Conservation (phyloP, 1,139 yeast genomes). For the Casaregolazyma lundiana region DNA sequence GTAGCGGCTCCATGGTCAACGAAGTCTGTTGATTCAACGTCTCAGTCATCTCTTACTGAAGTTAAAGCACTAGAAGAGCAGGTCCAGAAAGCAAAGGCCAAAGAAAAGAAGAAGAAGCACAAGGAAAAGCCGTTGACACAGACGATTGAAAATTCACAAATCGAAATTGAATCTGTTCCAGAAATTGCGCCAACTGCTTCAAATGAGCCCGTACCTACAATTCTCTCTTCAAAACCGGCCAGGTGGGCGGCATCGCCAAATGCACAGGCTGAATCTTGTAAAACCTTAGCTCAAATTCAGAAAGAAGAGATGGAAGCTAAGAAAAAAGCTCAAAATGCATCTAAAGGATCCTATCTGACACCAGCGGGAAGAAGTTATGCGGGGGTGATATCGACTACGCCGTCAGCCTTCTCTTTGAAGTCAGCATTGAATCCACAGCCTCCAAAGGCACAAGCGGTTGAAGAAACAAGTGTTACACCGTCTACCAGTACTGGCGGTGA, state of each 20-base stretch:
- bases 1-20: slow-evolving; percentile 45
- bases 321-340: slow-evolving; percentile 26
- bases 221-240: slow-evolving; percentile 24
- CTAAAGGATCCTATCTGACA: slow-evolving; percentile 7
- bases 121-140: too few relatives aligned
- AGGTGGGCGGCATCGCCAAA: slow-evolving; percentile 49
- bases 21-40: slow-evolving; percentile 32
- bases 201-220: background rate
- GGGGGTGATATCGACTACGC: background rate
- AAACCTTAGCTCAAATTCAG: slow-evolving; percentile 47
- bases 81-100: slow-evolving; percentile 7
- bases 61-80: slow-evolving; percentile 63
- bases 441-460: background rate
- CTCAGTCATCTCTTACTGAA: slow-evolving; percentile 51
- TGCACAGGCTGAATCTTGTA: slow-evolving; percentile 30
- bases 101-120: slow-evolving; percentile 33
- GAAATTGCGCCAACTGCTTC: too few relatives aligned
- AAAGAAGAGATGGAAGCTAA: slow-evolving; percentile 39
- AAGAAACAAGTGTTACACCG: background rate
- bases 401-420: background rate
- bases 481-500: background rate
- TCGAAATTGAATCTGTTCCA: too few relatives aligned
- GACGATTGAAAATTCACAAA: too few relatives aligned
- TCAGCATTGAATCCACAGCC: background rate
- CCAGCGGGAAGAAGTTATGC: slow-evolving; percentile 2